Evolutionary conservation across 179 eudicot genomes (phyloP), one percentile per base, ranked within the genome.

Genomic region (Corrigiola litoralis): DNA sequence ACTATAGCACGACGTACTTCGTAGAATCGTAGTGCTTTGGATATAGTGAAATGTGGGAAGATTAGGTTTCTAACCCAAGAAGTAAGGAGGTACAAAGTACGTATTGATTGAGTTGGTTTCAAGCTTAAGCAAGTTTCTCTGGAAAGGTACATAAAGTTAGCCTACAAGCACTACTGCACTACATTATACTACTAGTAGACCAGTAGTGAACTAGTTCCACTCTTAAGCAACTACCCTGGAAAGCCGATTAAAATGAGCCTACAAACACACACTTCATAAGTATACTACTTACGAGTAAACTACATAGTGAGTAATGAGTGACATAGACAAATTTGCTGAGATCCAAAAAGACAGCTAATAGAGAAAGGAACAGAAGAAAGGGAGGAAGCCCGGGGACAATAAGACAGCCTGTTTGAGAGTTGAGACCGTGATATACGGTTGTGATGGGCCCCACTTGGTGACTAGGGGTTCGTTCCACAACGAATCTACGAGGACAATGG

Each of bases 351-450:
- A 28, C 12, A 34, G 67, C 55, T 21, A 49, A 41, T 63, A 45
- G 34, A 21, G 45, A 16, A 49, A 47, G n/a, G 18, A 61, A 28
- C 10, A n/a, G 24, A 27, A 11, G 58, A 53, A 28, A 28, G 33
- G 16, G n/a, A 28, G 58, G 9, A 31, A 31, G 13, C 23, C 23
- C 10, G 5, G 58, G 10, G 21, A 21, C 12, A 36, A 11, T 20
- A 33, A 34, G 60, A 65, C 69, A 28, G 50, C 12, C 36, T 53
- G 61, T 45, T 34, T 45, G 6, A 18, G 42, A 29, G 6, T 55
- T 33, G 5, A 14, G 24, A 56, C 56, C 71, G 56, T 56, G 71
- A 67, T 46, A 56, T 67, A 46, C 52, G 62, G 29, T 66, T 45
- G 12, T 54, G 20, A 48, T 67, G 71, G 51, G 71, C 55, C 71